Conservation (phyloP, 805 yeast genomes). For the Candida caryicola region DNA sequence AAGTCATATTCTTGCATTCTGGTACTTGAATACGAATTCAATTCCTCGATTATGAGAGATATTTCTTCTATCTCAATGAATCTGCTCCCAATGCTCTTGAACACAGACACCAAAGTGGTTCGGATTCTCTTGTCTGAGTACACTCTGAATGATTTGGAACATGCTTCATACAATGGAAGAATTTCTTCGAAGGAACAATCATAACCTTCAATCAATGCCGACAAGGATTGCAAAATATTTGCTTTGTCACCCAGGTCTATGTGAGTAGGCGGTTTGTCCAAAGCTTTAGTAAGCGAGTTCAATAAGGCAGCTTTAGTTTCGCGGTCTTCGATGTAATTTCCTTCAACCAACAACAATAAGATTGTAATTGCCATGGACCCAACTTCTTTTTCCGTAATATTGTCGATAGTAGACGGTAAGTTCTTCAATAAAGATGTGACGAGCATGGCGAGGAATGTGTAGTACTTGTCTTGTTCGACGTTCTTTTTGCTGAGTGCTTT, state of each 20-base stretch:
- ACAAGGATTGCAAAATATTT: conserved; percentile 55
- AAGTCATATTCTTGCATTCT: conserved; percentile 77
- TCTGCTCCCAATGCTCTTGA: conserved; percentile 54
- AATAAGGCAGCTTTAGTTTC: conserved; percentile 53
- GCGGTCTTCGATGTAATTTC: conserved; percentile 55
- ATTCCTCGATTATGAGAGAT: conserved; percentile 53
- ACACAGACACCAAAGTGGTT: conserved; percentile 55
- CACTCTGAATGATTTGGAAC: conserved; percentile 57
- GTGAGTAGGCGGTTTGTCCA: conserved; percentile 55
- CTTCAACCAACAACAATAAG: conserved; percentile 51
- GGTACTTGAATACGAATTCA: conserved; percentile 65
- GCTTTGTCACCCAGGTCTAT: conserved; percentile 53
- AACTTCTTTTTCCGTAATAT: conserved; percentile 42
- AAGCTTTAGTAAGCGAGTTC: conserved; percentile 53
- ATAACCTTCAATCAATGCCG: conserved; percentile 51
- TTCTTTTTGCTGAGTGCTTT: conserved; percentile 44
- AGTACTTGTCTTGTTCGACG: conserved; percentile 38
- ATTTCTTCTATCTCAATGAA: conserved; percentile 41
- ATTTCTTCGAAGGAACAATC: conserved; percentile 55
- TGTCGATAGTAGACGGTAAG: conserved; percentile 49
- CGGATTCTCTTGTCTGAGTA: conserved; percentile 65
- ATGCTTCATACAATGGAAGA: conserved; percentile 44
- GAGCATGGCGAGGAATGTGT: conserved; percentile 50
- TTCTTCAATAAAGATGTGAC: conserved; percentile 55
- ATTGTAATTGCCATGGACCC: conserved; percentile 52